Percentiles rank a stretch among this genome's conserved stretches.
phyloP scores from a whole-genome alignment of 2,329 filamentous ascomycete species.

The Tolypocladium guangdongense region DNA sequence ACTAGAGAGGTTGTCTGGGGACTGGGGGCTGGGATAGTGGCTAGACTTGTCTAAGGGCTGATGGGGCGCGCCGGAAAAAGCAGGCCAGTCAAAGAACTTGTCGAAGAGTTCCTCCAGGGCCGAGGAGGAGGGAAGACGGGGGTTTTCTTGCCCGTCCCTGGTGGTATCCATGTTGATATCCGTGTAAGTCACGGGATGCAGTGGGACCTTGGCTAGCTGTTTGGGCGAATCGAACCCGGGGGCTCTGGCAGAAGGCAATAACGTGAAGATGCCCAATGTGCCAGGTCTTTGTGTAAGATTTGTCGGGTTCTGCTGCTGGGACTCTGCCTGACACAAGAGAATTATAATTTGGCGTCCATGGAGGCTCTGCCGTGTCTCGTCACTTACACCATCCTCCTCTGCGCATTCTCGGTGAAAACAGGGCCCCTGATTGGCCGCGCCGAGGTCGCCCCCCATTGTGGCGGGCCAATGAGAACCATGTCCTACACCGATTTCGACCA shows the following conservation, averaged over 20 bases:
- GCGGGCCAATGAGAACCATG: constrained; percentile 18
- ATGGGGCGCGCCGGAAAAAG: constrained; percentile 21
- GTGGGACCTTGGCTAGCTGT: constrained; percentile 28
- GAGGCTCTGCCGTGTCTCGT: constrained; percentile 21
- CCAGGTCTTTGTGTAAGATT: constrained; percentile 28
- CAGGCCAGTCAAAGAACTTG: constrained; percentile 25
- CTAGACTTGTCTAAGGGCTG: constrained; percentile 16
- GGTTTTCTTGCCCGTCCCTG: constrained; percentile 25
- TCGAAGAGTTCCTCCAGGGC: constrained; percentile 23
- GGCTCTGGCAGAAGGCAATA: constrained; percentile 26
- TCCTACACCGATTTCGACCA: constrained; percentile 19
- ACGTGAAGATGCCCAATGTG: constrained; percentile 28
- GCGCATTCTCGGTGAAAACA: constrained; percentile 19
- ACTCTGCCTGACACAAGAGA: constrained; percentile 25
- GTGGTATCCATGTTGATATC: constrained; percentile 26
- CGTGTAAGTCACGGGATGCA: constrained; percentile 30
- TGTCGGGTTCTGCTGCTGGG: constrained; percentile 21
- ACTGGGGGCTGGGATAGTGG: constrained; percentile 16
- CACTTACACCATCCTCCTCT: constrained; percentile 27
- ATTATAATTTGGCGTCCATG: constrained; percentile 28
- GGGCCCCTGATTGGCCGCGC: constrained; percentile 18
- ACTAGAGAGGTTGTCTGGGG: constrained; percentile 18
- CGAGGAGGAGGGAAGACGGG: constrained; percentile 23
- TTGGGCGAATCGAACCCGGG: constrained; percentile 25
- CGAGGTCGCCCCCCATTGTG: constrained; percentile 7